Evolutionary conservation across 208 protist species (phyloP).

Genomic region (Chromosphaera perkinsii): DNA sequence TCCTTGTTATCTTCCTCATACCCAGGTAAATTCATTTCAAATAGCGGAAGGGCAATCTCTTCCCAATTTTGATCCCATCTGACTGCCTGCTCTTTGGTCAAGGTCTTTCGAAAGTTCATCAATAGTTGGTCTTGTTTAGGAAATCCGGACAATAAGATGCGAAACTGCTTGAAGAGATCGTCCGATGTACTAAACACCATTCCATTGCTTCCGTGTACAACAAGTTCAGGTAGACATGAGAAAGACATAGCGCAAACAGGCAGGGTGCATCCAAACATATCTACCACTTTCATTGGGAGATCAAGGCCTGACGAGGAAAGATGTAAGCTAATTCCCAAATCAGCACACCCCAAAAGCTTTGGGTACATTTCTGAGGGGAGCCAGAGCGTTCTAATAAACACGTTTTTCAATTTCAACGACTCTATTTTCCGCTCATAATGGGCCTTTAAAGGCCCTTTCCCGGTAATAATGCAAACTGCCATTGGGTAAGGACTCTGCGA

Average conservation of each 20-base stretch:
- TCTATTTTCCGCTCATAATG: slow-evolving; percentile 11
- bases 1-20: too few relatives aligned
- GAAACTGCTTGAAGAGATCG: too few relatives aligned
- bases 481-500: not conserved
- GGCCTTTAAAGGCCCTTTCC: slow-evolving; percentile 9
- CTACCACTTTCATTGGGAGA: slow-evolving; percentile 67
- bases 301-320: slow-evolving; percentile 50
- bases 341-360: slow-evolving; percentile 37
- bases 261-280: slow-evolving; percentile 60
- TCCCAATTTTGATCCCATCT: too few relatives aligned
- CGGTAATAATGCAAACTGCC: slow-evolving; percentile 20
- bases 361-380: slow-evolving; percentile 56
- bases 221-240: too few relatives aligned
- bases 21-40: too few relatives aligned
- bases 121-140: too few relatives aligned
- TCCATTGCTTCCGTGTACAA: too few relatives aligned
- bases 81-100: too few relatives aligned
- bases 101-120: too few relatives aligned
- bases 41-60: too few relatives aligned
- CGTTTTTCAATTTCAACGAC: not conserved
- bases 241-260: slow-evolving; percentile 54
- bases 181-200: too few relatives aligned
- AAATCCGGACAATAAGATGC: too few relatives aligned
- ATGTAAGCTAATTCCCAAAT: slow-evolving; percentile 58
- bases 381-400: slow-evolving; percentile 31